These are phyloP conservation scores for Diplodia scrobiculata DNA, from an alignment of 2,329 filamentous ascomycete genomes.

Conservation along the genomic window DNA sequence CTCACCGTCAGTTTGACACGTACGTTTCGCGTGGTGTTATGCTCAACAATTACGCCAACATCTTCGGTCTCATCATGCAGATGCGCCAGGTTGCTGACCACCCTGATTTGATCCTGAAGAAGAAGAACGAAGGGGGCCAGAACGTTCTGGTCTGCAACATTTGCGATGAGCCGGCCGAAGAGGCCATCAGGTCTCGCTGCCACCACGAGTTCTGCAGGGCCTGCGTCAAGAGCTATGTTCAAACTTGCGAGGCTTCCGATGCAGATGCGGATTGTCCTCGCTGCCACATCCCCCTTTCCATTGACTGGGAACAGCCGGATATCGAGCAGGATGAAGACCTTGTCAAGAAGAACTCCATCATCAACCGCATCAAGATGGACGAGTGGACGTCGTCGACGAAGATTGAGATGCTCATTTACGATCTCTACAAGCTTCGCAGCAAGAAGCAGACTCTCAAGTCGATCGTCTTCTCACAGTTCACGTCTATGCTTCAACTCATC, in stretches of 20 bases:
- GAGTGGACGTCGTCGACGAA: conserved; percentile 98
- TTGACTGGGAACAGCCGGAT: conserved; percentile 93
- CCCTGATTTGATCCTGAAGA: conserved; percentile 89
- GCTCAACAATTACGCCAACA: conserved; percentile 96
- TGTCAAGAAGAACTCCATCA: conserved; percentile 94
- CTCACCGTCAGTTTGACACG: conserved; percentile 85
- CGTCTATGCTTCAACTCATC: conserved; percentile 93
- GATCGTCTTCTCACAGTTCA: conserved; percentile 97
- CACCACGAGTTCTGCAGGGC: conserved; percentile 88
- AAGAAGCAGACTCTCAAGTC: conserved; percentile 94
- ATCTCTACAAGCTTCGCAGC: conserved; percentile 86
- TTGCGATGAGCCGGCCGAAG: conserved; percentile 94
- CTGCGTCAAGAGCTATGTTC: conserved; percentile 78
- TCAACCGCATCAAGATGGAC: conserved; percentile 98
- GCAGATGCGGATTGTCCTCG: conserved; percentile 72
- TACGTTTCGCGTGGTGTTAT: conserved; percentile 94
- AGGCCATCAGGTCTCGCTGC: conserved; percentile 88
- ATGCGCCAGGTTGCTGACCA: conserved; percentile 98
- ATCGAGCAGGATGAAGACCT: conserved; percentile 86
- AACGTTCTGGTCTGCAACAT: conserved; percentile 91
- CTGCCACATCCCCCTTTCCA: conserved; percentile 85
- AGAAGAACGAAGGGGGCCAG: conserved; percentile 79
- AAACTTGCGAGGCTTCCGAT: conserved; percentile 68
- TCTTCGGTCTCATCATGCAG: conserved; percentile 98
- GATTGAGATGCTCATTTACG: conserved; percentile 93